Evolutionary conservation across 1,139 yeast genomes (phyloP), one percentile per base, ranked within the genome.

Genomic region (Entelexis sorbosivorans): DNA sequence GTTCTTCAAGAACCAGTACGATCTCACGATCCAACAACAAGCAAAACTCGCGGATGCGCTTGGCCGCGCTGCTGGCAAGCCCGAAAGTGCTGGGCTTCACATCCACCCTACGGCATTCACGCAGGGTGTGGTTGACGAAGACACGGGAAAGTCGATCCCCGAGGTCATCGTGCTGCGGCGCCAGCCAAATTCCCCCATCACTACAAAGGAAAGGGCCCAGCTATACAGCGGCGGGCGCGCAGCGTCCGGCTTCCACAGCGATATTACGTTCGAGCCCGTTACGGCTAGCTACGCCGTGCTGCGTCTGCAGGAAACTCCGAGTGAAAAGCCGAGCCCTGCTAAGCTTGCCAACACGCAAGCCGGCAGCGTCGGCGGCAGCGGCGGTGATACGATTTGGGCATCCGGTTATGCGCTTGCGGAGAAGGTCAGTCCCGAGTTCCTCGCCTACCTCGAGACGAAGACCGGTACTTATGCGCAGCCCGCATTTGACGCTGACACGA

Each of bases 321-420:
- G 46, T 22, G 33, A 40, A 16, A 39, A 40, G 33, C 44, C 44
- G 16, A 40, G 35, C n/a, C n/a, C 10, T 5, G 44, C 16, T 5
- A 22, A 32, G 33, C 33, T 28, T 11, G 36, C 50, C 8, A 2
- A 14, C 7, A 19, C 49, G 8, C 40, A 38, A 26, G 35, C 49
- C 4, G 49, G 49, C 2, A 28, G 34, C 26, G 49, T 46, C 3
- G 49, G 49, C 5, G 50, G 50, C 22, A 31, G 35, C 20, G 46
- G 46, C 16, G 50, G 50, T 13, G 49, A 46, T n/a, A 46, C 49
- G 5, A 7, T 39, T 9, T 46, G 44, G 44, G 49, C 49, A 2
- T 46, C 49, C 11, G 50, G 46, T 11, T 47, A 47, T n/a, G 50
- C 45, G 4, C 50, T 47, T 10, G 50, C 50, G 20, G 50, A 47